phyloP scores from a whole-genome alignment of 495 filamentous ascomycete species.

The Xylona heveae region DNA sequence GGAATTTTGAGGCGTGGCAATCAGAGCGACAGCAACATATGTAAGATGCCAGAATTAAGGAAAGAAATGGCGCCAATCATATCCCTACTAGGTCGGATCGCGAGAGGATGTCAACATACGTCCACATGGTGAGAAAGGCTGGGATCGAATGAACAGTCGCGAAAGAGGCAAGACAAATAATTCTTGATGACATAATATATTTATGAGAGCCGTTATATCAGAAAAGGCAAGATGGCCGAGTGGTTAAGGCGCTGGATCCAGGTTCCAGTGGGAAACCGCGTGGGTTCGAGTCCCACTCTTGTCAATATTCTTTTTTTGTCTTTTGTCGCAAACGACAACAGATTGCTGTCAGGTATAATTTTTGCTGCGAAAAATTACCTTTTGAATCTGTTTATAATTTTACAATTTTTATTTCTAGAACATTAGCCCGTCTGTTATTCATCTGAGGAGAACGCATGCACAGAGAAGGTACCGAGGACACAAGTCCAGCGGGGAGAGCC shows the following conservation, averaged over 20 bases:
- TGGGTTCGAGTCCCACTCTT: conserved; percentile 3
- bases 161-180: too few relatives aligned
- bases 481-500: neutral
- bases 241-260: conserved; percentile 5
- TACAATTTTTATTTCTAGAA: neutral
- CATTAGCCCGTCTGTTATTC: neutral
- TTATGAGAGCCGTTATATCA: too few relatives aligned
- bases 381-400: neutral
- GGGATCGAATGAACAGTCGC: too few relatives aligned
- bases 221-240: conserved; percentile 4
- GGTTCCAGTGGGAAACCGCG: conserved; percentile 1
- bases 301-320: conserved; percentile 1
- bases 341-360: neutral
- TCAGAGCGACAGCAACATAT: too few relatives aligned
- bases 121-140: too few relatives aligned
- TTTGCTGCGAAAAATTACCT: neutral
- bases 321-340: neutral
- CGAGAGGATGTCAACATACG: too few relatives aligned
- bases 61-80: too few relatives aligned
- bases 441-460: neutral
- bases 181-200: too few relatives aligned
- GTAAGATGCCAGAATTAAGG: too few relatives aligned
- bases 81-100: too few relatives aligned
- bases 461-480: neutral
- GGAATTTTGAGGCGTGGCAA: too few relatives aligned